These are phyloP conservation scores for Balakata baccata DNA, from an alignment of 345 rosid species.

Conservation along the genomic window DNA sequence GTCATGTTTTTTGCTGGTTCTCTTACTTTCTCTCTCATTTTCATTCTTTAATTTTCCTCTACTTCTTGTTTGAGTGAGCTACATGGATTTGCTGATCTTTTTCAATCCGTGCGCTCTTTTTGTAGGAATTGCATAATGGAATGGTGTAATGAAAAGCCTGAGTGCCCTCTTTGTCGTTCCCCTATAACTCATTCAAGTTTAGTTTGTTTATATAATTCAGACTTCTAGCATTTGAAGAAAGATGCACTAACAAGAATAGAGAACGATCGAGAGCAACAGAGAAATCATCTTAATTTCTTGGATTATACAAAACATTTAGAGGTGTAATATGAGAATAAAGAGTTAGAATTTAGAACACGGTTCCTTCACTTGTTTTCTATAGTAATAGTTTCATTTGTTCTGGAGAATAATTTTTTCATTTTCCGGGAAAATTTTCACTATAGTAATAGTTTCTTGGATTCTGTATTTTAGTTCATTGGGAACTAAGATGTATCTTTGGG, in stretches of 20 bases:
- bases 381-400: background rate
- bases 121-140: constrained; percentile 93
- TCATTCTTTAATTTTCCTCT: background rate
- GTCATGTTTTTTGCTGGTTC: constrained; percentile 95
- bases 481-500: too few relatives aligned
- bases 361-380: background rate
- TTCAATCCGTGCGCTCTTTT: background rate
- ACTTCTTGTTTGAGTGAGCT: background rate
- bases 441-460: too few relatives aligned
- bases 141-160: constrained; percentile 98
- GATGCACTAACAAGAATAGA: background rate
- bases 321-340: background rate
- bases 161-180: constrained; percentile 92
- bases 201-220: constrained; percentile 82
- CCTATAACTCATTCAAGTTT: constrained; percentile 79
- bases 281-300: too few relatives aligned
- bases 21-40: too few relatives aligned
- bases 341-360: background rate
- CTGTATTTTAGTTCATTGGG: too few relatives aligned
- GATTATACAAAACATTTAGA: background rate
- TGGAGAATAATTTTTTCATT: background rate
- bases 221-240: constrained; percentile 43
- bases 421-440: too few relatives aligned
- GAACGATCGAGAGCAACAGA: background rate
- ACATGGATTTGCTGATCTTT: background rate